Evolutionary conservation across 495 filamentous ascomycete species (phyloP).

Genomic region (Xylaria intraflava): DNA sequence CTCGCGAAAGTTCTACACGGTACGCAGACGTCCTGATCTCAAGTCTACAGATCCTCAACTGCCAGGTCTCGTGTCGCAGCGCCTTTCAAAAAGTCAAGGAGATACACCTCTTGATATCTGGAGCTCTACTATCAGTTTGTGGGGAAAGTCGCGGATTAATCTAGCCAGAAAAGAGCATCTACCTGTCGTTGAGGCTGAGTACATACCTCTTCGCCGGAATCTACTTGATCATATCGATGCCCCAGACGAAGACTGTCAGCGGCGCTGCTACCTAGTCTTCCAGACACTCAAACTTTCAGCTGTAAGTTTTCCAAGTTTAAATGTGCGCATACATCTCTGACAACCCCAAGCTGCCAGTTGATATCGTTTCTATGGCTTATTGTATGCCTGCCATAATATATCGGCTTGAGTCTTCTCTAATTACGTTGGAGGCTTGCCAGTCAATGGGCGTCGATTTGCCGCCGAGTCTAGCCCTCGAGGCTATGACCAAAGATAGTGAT

Average conservation of each 20-base stretch:
- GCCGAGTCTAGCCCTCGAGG: slow-evolving; percentile 72
- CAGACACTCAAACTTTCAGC: slow-evolving; percentile 62
- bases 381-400: slow-evolving; percentile 78
- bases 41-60: slow-evolving; percentile 38
- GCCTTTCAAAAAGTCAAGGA: slow-evolving; percentile 19
- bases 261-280: slow-evolving; percentile 42
- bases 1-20: slow-evolving; percentile 52
- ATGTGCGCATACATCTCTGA: slow-evolving; percentile 15
- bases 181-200: slow-evolving; percentile 69
- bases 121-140: slow-evolving; percentile 39
- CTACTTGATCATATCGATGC: slow-evolving; percentile 57
- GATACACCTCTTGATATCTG: slow-evolving; percentile 27
- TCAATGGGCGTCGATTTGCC: slow-evolving; percentile 56
- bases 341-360: slow-evolving; percentile 51
- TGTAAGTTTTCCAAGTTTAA: slow-evolving; percentile 42
- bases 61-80: slow-evolving; percentile 23
- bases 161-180: slow-evolving; percentile 51
- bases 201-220: slow-evolving; percentile 70
- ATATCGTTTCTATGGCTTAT: slow-evolving; percentile 59
- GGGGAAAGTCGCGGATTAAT: slow-evolving; percentile 25
- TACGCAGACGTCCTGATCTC: slow-evolving; percentile 36
- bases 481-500: slow-evolving; percentile 90
- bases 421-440: slow-evolving; percentile 59
- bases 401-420: slow-evolving; percentile 72
- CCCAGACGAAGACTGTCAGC: slow-evolving; percentile 25